Base-by-base conservation (phyloP, 1,284 basidiomycete genomes). In the Gomphus bonarii region DNA sequence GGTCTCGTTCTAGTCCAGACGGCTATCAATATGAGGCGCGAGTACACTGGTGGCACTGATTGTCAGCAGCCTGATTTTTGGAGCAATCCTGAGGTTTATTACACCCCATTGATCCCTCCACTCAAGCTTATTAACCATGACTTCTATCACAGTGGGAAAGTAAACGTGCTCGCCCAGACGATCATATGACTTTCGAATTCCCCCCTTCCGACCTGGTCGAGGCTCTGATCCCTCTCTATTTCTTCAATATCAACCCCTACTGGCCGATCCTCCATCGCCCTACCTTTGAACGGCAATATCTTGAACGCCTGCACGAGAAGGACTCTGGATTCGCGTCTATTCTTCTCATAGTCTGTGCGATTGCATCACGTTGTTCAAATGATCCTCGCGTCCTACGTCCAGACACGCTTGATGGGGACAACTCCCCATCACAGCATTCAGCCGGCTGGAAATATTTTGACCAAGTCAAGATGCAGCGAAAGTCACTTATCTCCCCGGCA, bases 221-320 rank as follows among this genome's bases (percentile, higher is more conserved):
- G 1, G 64, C 64, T 1, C 78, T 95, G 30, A 73, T 92, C 61
- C 78, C 85, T 25, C 71, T 81, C 8, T 94, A 85, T 66, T 95
- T 94, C 65, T 62, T 63, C 0, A 66, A 80, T 50, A 67, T 80
- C 62, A 89, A 92, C 65, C 63, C 69, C 2, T 76, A 81, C 61
- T 69, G 80, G 31, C 88, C 90, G 3, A 72, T 94, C n/a, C 71
- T 95, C 3, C 91, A 95, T 66, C 80, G 82, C 0, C 81, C 82
- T 1, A 83, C 81, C 25, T 92, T 95, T 62, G 79, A 88, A 59
- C 69, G 71, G n/a, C 72, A 77, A 46, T 69, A 88, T 46, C 68
- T 68, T n/a, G 75, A 80, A 8, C 76, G 78, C 3, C 66, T 84
- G 20, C 83, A 91, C 66, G 68, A 73, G 12, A 74, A 67, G 10